These are phyloP conservation scores for Hyaloperonospora brassicae DNA, from an alignment of 352 stramenopile genomes.

Conservation along the genomic window DNA sequence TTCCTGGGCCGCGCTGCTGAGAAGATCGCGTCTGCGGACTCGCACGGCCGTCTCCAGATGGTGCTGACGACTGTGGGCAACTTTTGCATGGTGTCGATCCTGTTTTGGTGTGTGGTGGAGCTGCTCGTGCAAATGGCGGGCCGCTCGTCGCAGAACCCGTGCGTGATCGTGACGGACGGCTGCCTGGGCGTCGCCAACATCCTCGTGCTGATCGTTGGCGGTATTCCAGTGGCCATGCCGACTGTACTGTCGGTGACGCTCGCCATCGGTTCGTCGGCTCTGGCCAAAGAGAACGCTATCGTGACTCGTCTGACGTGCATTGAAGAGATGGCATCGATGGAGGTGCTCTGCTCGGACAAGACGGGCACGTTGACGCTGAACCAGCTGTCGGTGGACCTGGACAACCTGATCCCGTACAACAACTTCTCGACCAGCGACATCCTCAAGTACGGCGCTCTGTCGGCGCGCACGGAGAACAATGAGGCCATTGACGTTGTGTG, in stretches of 20 bases:
- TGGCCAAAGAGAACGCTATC: constrained; percentile 89
- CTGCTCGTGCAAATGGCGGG: constrained; percentile 79
- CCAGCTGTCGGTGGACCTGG: constrained; percentile 90
- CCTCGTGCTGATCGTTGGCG: constrained; percentile 86
- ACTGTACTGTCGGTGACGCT: constrained; percentile 89
- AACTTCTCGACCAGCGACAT: constrained; percentile 50
- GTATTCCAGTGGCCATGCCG: constrained; percentile 91
- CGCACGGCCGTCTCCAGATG: constrained; percentile 82
- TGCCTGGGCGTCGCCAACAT: constrained; percentile 67
- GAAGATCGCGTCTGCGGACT: constrained; percentile 70
- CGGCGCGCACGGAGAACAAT: constrained; percentile 66
- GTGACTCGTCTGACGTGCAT: constrained; percentile 89
- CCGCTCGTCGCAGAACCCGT: constrained; percentile 64
- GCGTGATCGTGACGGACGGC: constrained; percentile 70
- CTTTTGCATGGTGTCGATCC: constrained; percentile 82
- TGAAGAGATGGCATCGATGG: constrained; percentile 90
- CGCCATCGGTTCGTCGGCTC: constrained; percentile 84
- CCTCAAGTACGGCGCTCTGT: constrained; percentile 50
- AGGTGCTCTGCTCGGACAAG: constrained; percentile 93
- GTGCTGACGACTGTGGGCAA: constrained; percentile 91
- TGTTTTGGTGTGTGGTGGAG: constrained; percentile 80
- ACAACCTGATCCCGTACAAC: constrained; percentile 75
- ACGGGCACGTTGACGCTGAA: constrained; percentile 93
- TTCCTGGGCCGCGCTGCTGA: constrained; percentile 86
- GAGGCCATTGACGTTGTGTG: constrained; percentile 68